Conservation (phyloP, 1,284 basidiomycete genomes). For the Baeospora myosura region DNA sequence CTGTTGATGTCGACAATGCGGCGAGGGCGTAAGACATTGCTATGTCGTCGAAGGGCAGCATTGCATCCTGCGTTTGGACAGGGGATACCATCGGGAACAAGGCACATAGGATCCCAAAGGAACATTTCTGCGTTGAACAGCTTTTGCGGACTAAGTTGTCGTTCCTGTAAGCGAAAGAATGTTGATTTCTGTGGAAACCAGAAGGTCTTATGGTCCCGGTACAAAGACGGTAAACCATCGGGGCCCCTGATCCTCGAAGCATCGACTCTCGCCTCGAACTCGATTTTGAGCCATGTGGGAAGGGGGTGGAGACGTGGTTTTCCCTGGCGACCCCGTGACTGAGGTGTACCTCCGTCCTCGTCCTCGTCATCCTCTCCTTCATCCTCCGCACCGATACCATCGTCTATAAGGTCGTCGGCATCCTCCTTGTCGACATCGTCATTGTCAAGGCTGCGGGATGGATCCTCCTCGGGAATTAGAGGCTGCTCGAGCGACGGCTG, state of each 20-base stretch:
- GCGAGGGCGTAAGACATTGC: conserved; percentile 5
- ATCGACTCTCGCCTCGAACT: neutral
- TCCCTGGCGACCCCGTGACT: no score
- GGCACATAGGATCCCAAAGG: conserved; percentile 11
- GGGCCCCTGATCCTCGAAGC: neutral
- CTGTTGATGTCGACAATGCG: conserved; percentile 11
- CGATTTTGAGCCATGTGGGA: neutral
- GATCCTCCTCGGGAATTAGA: no score
- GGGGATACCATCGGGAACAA: neutral
- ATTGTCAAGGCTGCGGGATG: no score
- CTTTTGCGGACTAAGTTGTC: neutral
- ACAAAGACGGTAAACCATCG: neutral
- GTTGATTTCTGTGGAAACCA: neutral
- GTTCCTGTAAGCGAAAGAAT: neutral
- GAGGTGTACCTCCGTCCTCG: no score
- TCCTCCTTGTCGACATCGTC: no score
- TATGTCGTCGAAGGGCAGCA: conserved; percentile 5
- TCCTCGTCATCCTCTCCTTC: no score
- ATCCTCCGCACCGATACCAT: no score
- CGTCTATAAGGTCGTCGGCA: no score
- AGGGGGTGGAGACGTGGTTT: no score
- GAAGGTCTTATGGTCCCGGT: neutral
- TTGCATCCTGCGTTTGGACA: conserved; percentile 10
- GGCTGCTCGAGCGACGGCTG: no score
- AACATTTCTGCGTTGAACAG: conserved; percentile 7